Conservation (phyloP, 345 rosid genomes). For the Populus davidiana region DNA sequence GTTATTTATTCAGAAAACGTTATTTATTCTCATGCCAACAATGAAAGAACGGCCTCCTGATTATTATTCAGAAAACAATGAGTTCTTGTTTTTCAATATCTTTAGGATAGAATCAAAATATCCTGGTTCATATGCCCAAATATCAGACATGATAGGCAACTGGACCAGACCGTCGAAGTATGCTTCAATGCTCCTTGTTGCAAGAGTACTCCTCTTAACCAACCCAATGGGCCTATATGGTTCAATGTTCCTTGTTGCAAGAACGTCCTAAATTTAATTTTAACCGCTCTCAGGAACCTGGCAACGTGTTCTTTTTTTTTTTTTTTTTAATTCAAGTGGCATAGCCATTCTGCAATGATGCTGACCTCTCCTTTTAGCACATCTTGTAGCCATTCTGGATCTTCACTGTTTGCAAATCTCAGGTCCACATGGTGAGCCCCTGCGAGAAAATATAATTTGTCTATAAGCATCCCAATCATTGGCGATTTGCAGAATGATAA, state of each 20-base stretch:
- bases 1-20: too few relatives aligned
- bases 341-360: slow-evolving; percentile 43
- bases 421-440: slow-evolving; percentile 74
- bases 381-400: slow-evolving; percentile 53
- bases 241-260: too few relatives aligned
- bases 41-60: not conserved
- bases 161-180: not conserved
- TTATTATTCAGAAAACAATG: too few relatives aligned
- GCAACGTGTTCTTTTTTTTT: too few relatives aligned
- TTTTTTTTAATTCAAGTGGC: not conserved
- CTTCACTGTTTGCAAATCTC: slow-evolving; percentile 47
- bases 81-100: too few relatives aligned
- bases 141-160: not conserved
- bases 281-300: too few relatives aligned
- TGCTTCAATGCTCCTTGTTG: too few relatives aligned
- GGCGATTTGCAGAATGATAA: not conserved
- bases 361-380: slow-evolving; percentile 42
- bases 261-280: too few relatives aligned
- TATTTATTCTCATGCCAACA: too few relatives aligned
- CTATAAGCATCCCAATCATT: not conserved
- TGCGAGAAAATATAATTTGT: slow-evolving; percentile 6
- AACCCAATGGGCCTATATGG: not conserved
- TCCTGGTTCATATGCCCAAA: not conserved
- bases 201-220: not conserved
- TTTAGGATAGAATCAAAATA: too few relatives aligned